Evolutionary conservation across 2,329 filamentous ascomycete species (phyloP).

Genomic region (Didymella sp.): DNA sequence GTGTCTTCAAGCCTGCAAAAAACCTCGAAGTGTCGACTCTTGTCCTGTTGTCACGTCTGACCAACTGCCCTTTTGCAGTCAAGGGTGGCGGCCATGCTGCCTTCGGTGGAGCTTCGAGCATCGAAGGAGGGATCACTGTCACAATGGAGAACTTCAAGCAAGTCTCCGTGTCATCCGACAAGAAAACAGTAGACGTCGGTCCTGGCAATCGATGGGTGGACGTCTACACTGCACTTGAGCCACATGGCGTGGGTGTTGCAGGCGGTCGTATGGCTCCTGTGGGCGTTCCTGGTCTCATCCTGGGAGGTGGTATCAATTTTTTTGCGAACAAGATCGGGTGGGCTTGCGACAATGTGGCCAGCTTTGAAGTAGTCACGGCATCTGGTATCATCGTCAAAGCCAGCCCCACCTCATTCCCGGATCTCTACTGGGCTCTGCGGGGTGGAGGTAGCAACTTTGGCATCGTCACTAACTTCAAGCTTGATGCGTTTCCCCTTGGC

Average conservation of each 20-base stretch:
- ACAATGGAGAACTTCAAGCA: background rate
- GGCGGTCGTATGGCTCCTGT: constrained; percentile 42
- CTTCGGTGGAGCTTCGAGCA: background rate
- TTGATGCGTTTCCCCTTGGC: background rate
- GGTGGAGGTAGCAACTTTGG: background rate
- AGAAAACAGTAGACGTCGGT: constrained; percentile 35
- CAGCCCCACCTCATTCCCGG: background rate
- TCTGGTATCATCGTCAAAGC: background rate
- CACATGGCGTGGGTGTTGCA: constrained; percentile 28
- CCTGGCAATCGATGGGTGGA: constrained; percentile 46
- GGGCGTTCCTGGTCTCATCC: constrained; percentile 43
- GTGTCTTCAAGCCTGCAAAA: constrained; percentile 22
- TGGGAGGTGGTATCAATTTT: constrained; percentile 30
- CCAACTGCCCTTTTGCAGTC: background rate
- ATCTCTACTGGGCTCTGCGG: background rate
- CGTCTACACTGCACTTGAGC: constrained; percentile 34
- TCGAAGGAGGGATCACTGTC: background rate
- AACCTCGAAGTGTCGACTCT: background rate
- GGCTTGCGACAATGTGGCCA: background rate
- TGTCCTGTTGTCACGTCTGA: background rate
- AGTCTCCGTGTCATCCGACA: background rate
- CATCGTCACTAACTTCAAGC: background rate
- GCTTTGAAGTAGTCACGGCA: background rate
- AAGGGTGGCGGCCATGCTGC: background rate
- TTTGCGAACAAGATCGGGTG: background rate